Evolutionary conservation across 805 yeast species (phyloP), one percentile per base, ranked within the genome.

Genomic region (Candida insectalens): DNA sequence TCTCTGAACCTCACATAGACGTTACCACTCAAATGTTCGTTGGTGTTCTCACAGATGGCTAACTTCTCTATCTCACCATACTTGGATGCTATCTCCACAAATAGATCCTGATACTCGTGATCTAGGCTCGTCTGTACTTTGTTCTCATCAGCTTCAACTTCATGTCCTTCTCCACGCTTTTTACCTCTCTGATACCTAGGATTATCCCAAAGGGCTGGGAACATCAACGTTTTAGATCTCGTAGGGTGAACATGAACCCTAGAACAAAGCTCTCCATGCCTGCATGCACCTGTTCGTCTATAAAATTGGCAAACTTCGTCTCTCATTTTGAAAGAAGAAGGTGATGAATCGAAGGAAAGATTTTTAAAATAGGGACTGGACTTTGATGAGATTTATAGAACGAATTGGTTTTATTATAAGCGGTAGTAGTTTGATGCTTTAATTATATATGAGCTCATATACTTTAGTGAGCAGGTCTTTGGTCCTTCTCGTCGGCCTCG

Each of bases 251-350:
- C 63, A 53, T 87, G 88, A 36, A 67, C 68, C 46, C 89, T 64
- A 6, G 85, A 76, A 48, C 97, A 88, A 46, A 78, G 79, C 38
- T 78, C 87, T 1, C 96, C 96, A 53, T 88, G 96, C 39, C 96
- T 67, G 49, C 97, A 88, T 0, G 95, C 94, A 1, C 97, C 97
- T 20, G 85, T 83, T 51, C 80, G 83, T 4, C 35, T 37, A 36
- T 37, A 44, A 33, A 44, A 44, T n/a, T 29, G 34, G n/a, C 48
- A 44, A 4, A 28, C 10, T 19, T 21, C n/a, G n/a, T n/a, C 18
- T 14, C 13, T 21, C 23, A 21, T 21, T n/a, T n/a, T n/a, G n/a
- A n/a, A n/a, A n/a, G n/a, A n/a, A 27, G 19, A 27, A 27, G 14
- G 30, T 27, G 30, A 27, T 12, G 19, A n/a, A 14, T 27, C 18